A percentile compares a stretch with the other conserved stretches of the same genome.
Evolutionary conservation across 768 basidiomycete genomes (phyloP).

Genomic region (Mycena kentingensis): DNA sequence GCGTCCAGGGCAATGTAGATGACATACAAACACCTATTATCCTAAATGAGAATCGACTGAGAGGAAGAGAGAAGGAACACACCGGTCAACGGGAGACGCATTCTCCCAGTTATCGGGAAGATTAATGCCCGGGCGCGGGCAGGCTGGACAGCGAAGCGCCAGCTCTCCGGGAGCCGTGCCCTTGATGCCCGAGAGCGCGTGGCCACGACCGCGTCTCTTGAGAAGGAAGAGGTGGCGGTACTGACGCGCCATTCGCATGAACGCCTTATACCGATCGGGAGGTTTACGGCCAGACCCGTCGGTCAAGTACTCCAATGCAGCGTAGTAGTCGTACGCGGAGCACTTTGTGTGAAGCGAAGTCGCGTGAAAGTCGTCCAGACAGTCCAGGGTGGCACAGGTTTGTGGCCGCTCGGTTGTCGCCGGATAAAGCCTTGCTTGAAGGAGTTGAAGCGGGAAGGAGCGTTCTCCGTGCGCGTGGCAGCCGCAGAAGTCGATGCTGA

Average conservation of each 20-base stretch:
- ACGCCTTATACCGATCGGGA: slow-evolving; percentile 1
- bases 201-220: background rate
- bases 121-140: too few species aligned
- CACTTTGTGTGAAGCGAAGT: slow-evolving; percentile 32
- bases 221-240: background rate
- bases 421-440: slow-evolving; percentile 30
- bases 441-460: slow-evolving; percentile 31
- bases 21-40: too few species aligned
- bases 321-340: slow-evolving; percentile 31
- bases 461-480: slow-evolving; percentile 19
- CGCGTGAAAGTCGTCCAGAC: slow-evolving; percentile 30
- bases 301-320: slow-evolving; percentile 25
- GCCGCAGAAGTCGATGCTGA: slow-evolving; percentile 33
- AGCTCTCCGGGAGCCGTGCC: too few species aligned
- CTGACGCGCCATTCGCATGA: background rate
- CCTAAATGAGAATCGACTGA: too few species aligned
- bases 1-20: too few species aligned
- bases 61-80: too few species aligned
- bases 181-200: too few species aligned
- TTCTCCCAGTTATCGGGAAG: too few species aligned
- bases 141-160: too few species aligned
- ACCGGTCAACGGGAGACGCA: too few species aligned
- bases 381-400: slow-evolving; percentile 29
- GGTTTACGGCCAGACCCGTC: slow-evolving; percentile 26
- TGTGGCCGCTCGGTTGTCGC: slow-evolving; percentile 26